Evolutionary conservation across 1,284 basidiomycete species (phyloP).

Genomic region (Pascua guehoae): DNA sequence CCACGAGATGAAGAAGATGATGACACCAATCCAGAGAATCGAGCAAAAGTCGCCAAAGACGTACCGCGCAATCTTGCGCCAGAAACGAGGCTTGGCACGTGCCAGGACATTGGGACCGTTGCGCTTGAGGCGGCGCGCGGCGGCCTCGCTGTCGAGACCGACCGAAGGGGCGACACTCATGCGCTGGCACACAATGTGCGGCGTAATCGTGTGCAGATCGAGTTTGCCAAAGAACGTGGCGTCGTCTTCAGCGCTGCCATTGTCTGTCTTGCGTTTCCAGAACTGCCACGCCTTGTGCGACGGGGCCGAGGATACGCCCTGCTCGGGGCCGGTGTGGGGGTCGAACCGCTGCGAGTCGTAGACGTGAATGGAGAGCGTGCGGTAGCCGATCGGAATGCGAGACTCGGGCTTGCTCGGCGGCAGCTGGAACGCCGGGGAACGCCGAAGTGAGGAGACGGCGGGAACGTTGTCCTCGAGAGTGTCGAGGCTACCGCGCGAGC

Average conservation of each 20-base stretch:
- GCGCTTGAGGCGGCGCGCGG: constrained; percentile 50
- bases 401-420: neutral
- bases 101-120: constrained; percentile 51
- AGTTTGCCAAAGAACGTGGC: constrained; percentile 43
- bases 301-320: neutral
- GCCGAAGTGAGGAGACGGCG: no score
- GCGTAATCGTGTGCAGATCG: constrained; percentile 57
- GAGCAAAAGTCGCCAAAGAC: constrained; percentile 57
- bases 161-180: constrained; percentile 53
- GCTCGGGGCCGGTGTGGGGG: neutral
- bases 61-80: constrained; percentile 51
- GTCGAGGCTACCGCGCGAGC: no score
- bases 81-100: constrained; percentile 42
- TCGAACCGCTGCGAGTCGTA: constrained; percentile 32
- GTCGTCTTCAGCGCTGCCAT: constrained; percentile 15
- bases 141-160: constrained; percentile 57
- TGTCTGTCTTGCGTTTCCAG: neutral
- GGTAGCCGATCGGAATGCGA: constrained; percentile 6
- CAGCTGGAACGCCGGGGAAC: neutral
- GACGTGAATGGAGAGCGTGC: constrained; percentile 43
- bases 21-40: constrained; percentile 56
- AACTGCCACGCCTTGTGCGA: neutral
- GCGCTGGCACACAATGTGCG: constrained; percentile 54
- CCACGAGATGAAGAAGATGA: constrained; percentile 54
- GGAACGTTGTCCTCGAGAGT: no score